Percentiles rank a stretch among this genome's conserved stretches.
Evolutionary conservation across 2,329 filamentous ascomycete species (phyloP).

Genomic region (Fusarium tupiense): DNA sequence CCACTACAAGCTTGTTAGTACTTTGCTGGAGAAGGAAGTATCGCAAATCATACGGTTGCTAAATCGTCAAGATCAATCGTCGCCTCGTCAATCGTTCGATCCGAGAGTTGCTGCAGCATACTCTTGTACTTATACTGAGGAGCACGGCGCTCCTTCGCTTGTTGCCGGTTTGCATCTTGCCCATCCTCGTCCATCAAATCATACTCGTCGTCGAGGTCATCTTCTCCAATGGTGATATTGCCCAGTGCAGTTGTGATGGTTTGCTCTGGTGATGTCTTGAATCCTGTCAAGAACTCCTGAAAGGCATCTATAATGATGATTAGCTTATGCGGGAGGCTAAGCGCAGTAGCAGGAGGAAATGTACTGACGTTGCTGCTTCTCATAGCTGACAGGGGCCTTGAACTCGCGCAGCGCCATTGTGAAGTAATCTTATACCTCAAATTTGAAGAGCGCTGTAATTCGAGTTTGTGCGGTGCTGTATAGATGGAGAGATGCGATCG

Average conservation of each 20-base stretch:
- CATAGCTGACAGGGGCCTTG: slow-evolving; percentile 84
- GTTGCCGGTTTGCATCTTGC: slow-evolving; percentile 61
- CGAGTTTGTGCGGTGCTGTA: slow-evolving; percentile 15
- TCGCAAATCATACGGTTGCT: slow-evolving; percentile 66
- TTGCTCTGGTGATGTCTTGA: slow-evolving; percentile 80
- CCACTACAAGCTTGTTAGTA: slow-evolving; percentile 63
- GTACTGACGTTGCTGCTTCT: slow-evolving; percentile 79
- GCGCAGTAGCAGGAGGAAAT: neutral
- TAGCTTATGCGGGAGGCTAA: slow-evolving; percentile 38
- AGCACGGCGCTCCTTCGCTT: slow-evolving; percentile 59
- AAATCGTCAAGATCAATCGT: slow-evolving; percentile 91
- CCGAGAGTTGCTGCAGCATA: slow-evolving; percentile 85
- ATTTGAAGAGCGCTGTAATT: slow-evolving; percentile 26
- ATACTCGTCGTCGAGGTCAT: slow-evolving; percentile 88
- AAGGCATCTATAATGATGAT: slow-evolving; percentile 70
- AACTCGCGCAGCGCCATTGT: slow-evolving; percentile 87
- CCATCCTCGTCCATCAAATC: slow-evolving; percentile 90
- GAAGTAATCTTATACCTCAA: slow-evolving; percentile 36
- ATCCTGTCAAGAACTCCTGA: slow-evolving; percentile 85
- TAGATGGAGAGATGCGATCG: slow-evolving; percentile 31
- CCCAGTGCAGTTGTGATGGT: slow-evolving; percentile 84
- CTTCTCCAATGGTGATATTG: slow-evolving; percentile 85
- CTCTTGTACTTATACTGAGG: slow-evolving; percentile 89
- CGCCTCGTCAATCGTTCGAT: slow-evolving; percentile 80
- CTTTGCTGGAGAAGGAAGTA: neutral